Evolutionary conservation across 352 stramenopile species (phyloP), one percentile per base, ranked within the genome.

Genomic region (Plasmopara halstedii): DNA sequence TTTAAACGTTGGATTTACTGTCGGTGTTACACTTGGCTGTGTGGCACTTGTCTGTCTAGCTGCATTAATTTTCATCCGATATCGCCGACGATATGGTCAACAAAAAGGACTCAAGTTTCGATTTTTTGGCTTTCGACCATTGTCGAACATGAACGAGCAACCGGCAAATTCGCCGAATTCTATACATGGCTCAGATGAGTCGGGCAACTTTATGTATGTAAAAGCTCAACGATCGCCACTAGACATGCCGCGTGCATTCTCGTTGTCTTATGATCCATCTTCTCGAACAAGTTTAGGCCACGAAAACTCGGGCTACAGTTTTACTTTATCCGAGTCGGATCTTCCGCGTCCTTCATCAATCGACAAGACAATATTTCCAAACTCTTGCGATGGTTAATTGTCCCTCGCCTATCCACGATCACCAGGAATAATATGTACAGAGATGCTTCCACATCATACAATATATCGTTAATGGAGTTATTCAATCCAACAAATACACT

Each of bases 201-300:
- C 69, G 1, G 62, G 67, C 15, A 55, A 59, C 39, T 78, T 78
- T 50, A 70, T 75, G 61, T 78, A 77, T 33, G 50, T 75, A 27
- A 77, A 77, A 42, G 66, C 63, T 8, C 54, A 59, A 41, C 54
- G 42, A 6, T 78, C 64, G 11, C 61, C 69, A 14, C 34, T 73
- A n/a, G n/a, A n/a, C n/a, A 44, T 63, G 19, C 38, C 50, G 9
- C 63, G 69, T 11, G 48, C 59, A 15, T 66, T 58, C 13, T 81
- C 66, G 29, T 50, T 81, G 14, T 81, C 69, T n/a, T 81, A 81
- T 17, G 64, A 81, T 46, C 68, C 68, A 35, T 76, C 73, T 43
- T 63, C 58, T 9, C 55, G 66, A 2, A 35, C 50, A 48, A 74
- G 62, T 31, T 76, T 74, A 27, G 47, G 53, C 25, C 55, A 46